Evolutionary conservation across 495 filamentous ascomycete genomes (phyloP), one percentile per base, ranked within the genome.

Genomic region (Penicillium antarcticum): DNA sequence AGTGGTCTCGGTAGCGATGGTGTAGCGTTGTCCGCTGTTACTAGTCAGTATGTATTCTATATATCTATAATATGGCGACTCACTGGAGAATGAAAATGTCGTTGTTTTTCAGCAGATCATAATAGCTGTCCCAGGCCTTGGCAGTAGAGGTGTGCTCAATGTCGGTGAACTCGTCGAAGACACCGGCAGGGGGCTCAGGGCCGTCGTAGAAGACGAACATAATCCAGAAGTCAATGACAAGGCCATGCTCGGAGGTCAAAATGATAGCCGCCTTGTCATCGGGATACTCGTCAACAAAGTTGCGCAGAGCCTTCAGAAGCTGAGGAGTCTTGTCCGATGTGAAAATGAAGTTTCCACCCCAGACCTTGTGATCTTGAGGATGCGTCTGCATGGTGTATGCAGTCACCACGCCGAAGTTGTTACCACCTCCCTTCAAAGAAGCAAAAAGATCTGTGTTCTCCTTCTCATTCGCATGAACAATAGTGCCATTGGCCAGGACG

Each of bases 141-240:
- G 68, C 71, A 31, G 76, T 79, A 33, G 76, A 66, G 12, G 65
- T 65, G 8, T 79, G 72, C 0, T 68, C 64, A 41, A 83, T 76
- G 31, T 61, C 67, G 6, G 74, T 77, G 66, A 86, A 83, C 48
- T 73, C 75, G 44, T 77, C 69, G 49, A 86, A 86, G 7, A 80
- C 70, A 4, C 71, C 78, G 12, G 67, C 55, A 2, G 81, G 81
- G 11, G 80, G 79, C 42, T 75, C 67, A 0, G 78, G 73, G 3
- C 80, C 81, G 41, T 86, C 78, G 55, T 84, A 84, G 70, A 83
- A 86, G n/a, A 83, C 52, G 56, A 84, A 86, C 52, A 84, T 60
- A 42, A 82, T 75, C 78, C 80, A 83, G 23, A 76, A 67, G n/a
- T 82, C 72, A 45, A 83, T 38, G 0, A 78, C 35, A 2, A 68